Evolutionary conservation across 495 filamentous ascomycete genomes (phyloP), one percentile per base, ranked within the genome.

Genomic region (Beverwykella pulmonaria): DNA sequence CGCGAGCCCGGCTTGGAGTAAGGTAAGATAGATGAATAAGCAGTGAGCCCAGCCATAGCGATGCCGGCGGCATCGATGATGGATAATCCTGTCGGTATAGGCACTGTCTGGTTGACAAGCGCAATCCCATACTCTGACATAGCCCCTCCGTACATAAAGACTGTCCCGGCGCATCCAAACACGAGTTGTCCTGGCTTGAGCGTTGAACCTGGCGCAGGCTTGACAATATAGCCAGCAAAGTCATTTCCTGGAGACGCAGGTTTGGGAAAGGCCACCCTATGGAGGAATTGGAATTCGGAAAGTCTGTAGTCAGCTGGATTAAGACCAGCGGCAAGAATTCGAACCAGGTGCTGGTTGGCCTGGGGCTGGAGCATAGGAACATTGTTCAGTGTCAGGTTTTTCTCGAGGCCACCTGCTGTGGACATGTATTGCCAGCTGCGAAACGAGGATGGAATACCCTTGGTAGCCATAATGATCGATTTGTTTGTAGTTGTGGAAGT

Each of bases 161-260:
- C 27, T 19, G 49, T 48, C 1, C 26, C 47, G 2, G 76, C 68
- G 5, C 74, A 76, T 1, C 89, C 88, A 70, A 82, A 89, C 22
- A 90, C 86, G 0, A 82, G 58, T 56, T 88, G 79, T 19, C 86
- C 87, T 0, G 75, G 49, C 15, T 73, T 71, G 46, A 87, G 77
- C 6, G 71, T 65, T 0, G 74, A 75, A 1, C 76, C 78, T 0
- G 77, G 77, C 0, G 79, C 68, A 22, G 71, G 59, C 52, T 41
- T 61, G 19, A 83, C 79, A 12, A 92, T 81, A 12, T 80, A 80
- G 3, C 88, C 89, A 56, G 81, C 81, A 69, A 87, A 55, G 29
- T 55, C 52, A 20, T 30, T 29, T 19, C 63, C 65, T 5, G 73
- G 68, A 8, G 56, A 63, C 1, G 67, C 70, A 12, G 73, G 73